Percentiles rank a stretch among this genome's conserved stretches.
These are phyloP conservation scores for Tetrahymena elliotti DNA, from an alignment of 73 alveolate species.

Conservation along the genomic window DNA sequence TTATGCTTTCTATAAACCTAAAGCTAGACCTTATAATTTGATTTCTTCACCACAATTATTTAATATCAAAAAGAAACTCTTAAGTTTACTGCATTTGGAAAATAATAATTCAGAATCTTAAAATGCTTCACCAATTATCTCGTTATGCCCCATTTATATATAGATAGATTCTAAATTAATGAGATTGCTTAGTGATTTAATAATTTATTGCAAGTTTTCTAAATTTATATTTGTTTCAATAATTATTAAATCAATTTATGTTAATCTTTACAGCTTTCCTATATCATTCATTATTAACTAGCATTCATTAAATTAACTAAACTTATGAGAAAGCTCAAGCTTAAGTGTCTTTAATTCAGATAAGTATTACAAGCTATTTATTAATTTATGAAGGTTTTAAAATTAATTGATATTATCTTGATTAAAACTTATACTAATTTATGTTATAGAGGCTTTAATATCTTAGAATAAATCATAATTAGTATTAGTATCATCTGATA, in stretches of 20 bases:
- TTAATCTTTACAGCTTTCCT: too few species aligned
- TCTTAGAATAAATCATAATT: not conserved
- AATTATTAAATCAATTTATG: not conserved
- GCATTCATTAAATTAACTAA: too few species aligned
- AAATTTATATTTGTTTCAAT: too few species aligned
- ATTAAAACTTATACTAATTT: too few species aligned
- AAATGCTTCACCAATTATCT: not conserved
- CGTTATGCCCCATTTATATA: not conserved
- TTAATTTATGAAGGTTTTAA: too few species aligned
- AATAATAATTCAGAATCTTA: not conserved
- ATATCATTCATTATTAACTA: too few species aligned
- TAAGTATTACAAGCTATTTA: too few species aligned
- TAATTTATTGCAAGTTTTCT: not conserved
- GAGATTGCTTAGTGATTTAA: not conserved
- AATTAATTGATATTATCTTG: too few species aligned
- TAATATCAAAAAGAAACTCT: not conserved
- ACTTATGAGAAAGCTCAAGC: not conserved
- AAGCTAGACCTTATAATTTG: not conserved
- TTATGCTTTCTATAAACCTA: not conserved
- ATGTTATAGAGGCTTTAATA: not conserved
- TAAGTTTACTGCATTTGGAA: not conserved
- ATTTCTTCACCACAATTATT: not conserved
- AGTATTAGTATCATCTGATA: not conserved
- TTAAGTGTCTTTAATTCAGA: not conserved
- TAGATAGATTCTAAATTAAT: not conserved